Evolutionary conservation across 2,329 filamentous ascomycete species (phyloP).

Genomic region (Colletotrichum navitas): DNA sequence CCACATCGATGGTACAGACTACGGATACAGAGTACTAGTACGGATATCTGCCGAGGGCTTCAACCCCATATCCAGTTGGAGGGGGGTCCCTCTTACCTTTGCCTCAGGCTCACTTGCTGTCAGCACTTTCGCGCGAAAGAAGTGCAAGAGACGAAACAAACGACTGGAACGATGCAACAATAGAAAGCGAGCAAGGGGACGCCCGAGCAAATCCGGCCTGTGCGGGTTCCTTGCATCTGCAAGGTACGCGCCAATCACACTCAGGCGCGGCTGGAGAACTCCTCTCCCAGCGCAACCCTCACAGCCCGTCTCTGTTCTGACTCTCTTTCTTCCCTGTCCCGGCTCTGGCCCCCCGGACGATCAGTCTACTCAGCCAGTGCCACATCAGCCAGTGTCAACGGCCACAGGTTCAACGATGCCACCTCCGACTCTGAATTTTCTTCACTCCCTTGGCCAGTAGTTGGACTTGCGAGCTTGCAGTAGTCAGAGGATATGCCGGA

Average conservation of each 20-base stretch:
- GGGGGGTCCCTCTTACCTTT: too few relatives aligned
- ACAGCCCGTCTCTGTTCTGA: slow-evolving; percentile 16
- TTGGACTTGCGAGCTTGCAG: slow-evolving; percentile 31
- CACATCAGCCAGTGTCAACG: slow-evolving; percentile 26
- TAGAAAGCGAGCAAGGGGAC: slow-evolving; percentile 22
- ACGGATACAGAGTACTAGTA: too few relatives aligned
- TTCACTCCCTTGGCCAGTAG: background rate
- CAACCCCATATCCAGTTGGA: too few relatives aligned
- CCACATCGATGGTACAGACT: too few relatives aligned
- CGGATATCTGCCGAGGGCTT: too few relatives aligned
- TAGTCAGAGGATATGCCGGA: slow-evolving; percentile 29
- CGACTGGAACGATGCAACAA: slow-evolving; percentile 6
- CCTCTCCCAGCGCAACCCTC: slow-evolving; percentile 32
- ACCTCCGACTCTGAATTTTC: background rate
- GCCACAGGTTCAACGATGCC: slow-evolving; percentile 8
- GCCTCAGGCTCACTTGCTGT: too few relatives aligned
- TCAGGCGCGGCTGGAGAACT: slow-evolving; percentile 5
- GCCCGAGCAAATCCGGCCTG: slow-evolving; percentile 20
- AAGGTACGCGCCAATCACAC: slow-evolving; percentile 41
- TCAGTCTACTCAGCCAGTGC: slow-evolving; percentile 39
- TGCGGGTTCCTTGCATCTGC: slow-evolving; percentile 40
- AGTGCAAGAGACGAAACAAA: background rate
- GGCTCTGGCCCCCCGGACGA: slow-evolving; percentile 43
- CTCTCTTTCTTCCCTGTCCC: slow-evolving; percentile 20
- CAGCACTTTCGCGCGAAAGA: background rate